These are phyloP conservation scores for Euphorbia lathyris DNA, from an alignment of 345 rosid genomes.

Conservation along the genomic window DNA sequence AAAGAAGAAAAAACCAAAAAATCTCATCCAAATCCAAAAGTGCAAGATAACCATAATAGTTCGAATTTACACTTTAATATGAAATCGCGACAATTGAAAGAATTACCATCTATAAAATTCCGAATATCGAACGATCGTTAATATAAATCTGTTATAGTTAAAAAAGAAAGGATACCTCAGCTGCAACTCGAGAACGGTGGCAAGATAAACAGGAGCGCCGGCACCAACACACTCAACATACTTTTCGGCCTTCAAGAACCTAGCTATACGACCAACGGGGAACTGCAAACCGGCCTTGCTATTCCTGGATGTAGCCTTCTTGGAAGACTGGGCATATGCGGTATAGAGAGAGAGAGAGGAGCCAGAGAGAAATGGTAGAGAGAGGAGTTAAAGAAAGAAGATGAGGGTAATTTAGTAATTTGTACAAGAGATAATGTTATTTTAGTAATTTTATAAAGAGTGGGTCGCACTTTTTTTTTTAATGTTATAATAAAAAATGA, in stretches of 20 bases:
- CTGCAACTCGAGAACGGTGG: constrained; percentile 93
- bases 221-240: constrained; percentile 96
- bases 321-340: too few species aligned
- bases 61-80: neutral
- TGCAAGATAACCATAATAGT: neutral
- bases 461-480: too few species aligned
- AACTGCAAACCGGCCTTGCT: constrained; percentile 95
- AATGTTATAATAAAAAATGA: too few species aligned
- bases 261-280: constrained; percentile 92
- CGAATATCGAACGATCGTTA: neutral
- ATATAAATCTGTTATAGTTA: neutral
- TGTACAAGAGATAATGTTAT: too few species aligned
- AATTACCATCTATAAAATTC: neutral
- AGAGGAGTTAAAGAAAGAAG: too few species aligned
- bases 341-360: too few species aligned
- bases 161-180: constrained; percentile 49
- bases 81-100: neutral
- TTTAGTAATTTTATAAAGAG: too few species aligned
- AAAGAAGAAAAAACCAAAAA: too few species aligned
- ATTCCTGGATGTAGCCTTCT: constrained; percentile 95
- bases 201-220: constrained; percentile 93
- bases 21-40: too few species aligned
- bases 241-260: constrained; percentile 92
- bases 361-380: too few species aligned
- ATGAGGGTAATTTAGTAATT: too few species aligned